Percentiles rank a stretch among this genome's conserved stretches.
phyloP scores from a whole-genome alignment of 2,329 filamentous ascomycete genomes.

The Epichloe typhina region DNA sequence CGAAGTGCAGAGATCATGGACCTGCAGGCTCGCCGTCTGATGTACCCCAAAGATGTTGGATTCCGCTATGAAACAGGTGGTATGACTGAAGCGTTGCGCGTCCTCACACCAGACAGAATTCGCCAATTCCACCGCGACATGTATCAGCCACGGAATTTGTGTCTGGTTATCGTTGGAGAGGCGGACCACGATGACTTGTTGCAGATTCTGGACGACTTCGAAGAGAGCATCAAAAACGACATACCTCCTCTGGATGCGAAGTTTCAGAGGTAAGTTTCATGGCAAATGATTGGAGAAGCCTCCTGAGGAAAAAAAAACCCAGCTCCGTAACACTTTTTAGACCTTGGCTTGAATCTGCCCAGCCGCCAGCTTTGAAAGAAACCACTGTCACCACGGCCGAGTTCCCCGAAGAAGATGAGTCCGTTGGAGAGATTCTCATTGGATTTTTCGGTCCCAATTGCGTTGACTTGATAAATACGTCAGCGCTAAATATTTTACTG shows the following conservation, averaged over 20 bases:
- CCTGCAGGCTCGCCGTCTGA: constrained; percentile 59
- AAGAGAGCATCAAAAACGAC: constrained; percentile 70
- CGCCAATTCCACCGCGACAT: constrained; percentile 90
- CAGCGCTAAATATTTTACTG: constrained; percentile 67
- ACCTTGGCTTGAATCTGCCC: constrained; percentile 83
- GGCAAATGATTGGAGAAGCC: neutral
- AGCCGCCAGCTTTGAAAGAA: constrained; percentile 57
- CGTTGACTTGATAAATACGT: constrained; percentile 52
- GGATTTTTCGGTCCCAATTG: constrained; percentile 79
- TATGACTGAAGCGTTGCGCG: constrained; percentile 82
- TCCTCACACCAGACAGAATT: constrained; percentile 78
- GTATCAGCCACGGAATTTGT: constrained; percentile 96
- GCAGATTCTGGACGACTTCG: constrained; percentile 73
- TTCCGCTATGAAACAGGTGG: constrained; percentile 98
- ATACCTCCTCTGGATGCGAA: constrained; percentile 63
- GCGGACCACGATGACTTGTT: constrained; percentile 72
- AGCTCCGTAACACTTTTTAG: constrained; percentile 12
- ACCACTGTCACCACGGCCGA: constrained; percentile 68
- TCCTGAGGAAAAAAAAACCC: neutral
- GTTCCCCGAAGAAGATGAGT: constrained; percentile 95
- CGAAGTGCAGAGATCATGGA: constrained; percentile 78
- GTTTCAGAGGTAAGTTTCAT: constrained; percentile 49
- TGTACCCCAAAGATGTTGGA: constrained; percentile 81
- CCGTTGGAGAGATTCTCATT: constrained; percentile 74
- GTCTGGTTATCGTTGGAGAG: constrained; percentile 83